Evolutionary conservation across 2,329 filamentous ascomycete species (phyloP).

Genomic region (Neoascochyta sp.): DNA sequence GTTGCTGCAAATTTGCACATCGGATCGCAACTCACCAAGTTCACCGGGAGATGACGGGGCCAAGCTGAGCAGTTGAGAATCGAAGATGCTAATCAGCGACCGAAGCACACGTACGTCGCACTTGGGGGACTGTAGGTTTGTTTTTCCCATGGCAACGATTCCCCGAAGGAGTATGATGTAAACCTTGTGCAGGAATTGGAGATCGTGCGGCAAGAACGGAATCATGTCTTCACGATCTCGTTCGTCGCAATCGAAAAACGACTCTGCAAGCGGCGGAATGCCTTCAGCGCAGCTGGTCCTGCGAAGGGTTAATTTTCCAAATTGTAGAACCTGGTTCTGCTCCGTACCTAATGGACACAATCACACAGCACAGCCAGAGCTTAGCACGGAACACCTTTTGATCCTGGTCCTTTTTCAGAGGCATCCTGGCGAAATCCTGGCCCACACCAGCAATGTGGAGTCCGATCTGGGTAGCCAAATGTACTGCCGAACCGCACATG

Average conservation of each 20-base stretch:
- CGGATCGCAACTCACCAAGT: slow-evolving; percentile 20
- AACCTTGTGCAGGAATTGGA: slow-evolving; percentile 35
- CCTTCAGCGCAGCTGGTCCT: slow-evolving; percentile 34
- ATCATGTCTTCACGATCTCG: slow-evolving; percentile 32
- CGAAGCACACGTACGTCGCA: slow-evolving; percentile 31
- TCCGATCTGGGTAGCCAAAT: slow-evolving; percentile 42
- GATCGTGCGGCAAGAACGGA: slow-evolving; percentile 26
- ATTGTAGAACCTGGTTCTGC: neutral
- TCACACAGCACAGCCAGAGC: slow-evolving; percentile 39
- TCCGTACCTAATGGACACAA: slow-evolving; percentile 35
- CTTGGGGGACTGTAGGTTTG: slow-evolving; percentile 29
- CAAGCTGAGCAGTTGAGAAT: slow-evolving; percentile 32
- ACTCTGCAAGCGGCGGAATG: slow-evolving; percentile 35
- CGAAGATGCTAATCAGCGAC: slow-evolving; percentile 35
- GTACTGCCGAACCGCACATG: slow-evolving; percentile 40
- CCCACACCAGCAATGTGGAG: slow-evolving; percentile 39
- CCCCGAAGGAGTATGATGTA: slow-evolving; percentile 34
- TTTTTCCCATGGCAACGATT: slow-evolving; percentile 33
- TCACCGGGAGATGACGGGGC: slow-evolving; percentile 29
- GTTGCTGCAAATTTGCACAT: neutral
- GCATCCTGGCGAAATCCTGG: slow-evolving; percentile 41
- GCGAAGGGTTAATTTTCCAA: slow-evolving; percentile 8
- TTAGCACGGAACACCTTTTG: slow-evolving; percentile 35
- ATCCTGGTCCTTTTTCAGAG: slow-evolving; percentile 34
- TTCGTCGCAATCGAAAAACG: slow-evolving; percentile 33